phyloP scores from a whole-genome alignment of 805 yeast genomes.

The Zygotorulaspora sp. region DNA sequence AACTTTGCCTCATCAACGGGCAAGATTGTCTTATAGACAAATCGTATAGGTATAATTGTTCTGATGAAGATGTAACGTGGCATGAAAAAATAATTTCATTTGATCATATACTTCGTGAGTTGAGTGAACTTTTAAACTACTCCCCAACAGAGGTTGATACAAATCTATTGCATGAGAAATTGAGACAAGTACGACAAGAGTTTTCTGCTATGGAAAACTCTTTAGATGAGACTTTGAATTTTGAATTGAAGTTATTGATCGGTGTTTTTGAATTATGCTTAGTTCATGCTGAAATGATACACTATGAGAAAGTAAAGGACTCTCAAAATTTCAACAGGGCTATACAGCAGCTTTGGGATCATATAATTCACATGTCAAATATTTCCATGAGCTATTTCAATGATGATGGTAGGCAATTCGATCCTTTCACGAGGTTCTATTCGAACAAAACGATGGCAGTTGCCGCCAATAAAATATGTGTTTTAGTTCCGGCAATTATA shows the following conservation, averaged over 20 bases:
- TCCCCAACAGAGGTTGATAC: slow-evolving; percentile 21
- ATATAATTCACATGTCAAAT: slow-evolving; percentile 17
- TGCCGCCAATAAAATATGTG: slow-evolving; percentile 25
- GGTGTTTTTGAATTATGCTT: slow-evolving; percentile 22
- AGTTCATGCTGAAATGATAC: slow-evolving; percentile 23
- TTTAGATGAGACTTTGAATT: slow-evolving; percentile 7
- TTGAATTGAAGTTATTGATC: slow-evolving; percentile 24
- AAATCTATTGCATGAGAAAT: slow-evolving; percentile 11
- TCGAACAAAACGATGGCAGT: slow-evolving; percentile 29
- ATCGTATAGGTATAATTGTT: slow-evolving; percentile 15
- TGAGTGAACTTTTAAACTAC: slow-evolving; percentile 24
- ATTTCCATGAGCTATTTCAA: slow-evolving; percentile 23
- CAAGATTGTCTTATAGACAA: slow-evolving; percentile 28
- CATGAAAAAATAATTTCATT: slow-evolving; percentile 17
- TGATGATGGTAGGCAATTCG: slow-evolving; percentile 9
- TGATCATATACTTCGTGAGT: slow-evolving; percentile 17
- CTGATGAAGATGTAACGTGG: slow-evolving; percentile 17
- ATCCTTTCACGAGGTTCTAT: slow-evolving; percentile 24
- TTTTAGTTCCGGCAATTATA: slow-evolving; percentile 28
- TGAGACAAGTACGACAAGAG: slow-evolving; percentile 8
- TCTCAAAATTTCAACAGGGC: slow-evolving; percentile 15
- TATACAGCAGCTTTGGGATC: slow-evolving; percentile 23
- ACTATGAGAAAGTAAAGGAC: slow-evolving; percentile 19
- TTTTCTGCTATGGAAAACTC: slow-evolving; percentile 10
- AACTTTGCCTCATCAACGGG: slow-evolving; percentile 28